Conservation (phyloP, 2,329 filamentous ascomycete species). For the Talaromyces sp. region DNA sequence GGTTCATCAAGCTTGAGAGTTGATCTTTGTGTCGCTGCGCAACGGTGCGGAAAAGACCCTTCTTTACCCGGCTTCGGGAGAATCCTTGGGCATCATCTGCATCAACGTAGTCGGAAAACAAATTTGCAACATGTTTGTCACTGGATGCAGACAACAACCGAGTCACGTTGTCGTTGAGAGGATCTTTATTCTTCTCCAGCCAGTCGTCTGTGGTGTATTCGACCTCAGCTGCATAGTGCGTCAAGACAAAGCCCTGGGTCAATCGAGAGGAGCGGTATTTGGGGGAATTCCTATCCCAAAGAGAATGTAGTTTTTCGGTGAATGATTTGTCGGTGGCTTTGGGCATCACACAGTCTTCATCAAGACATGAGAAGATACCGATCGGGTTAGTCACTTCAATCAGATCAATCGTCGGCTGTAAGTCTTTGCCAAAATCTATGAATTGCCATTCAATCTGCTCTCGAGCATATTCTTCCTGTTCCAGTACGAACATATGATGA, state of each 20-base stretch:
- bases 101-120: slow-evolving; percentile 87
- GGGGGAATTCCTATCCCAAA: slow-evolving; percentile 93
- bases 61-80: slow-evolving; percentile 80
- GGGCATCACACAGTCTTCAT: slow-evolving; percentile 98
- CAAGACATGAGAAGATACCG: slow-evolving; percentile 95
- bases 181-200: slow-evolving; percentile 99
- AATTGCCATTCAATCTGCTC: slow-evolving; percentile 99
- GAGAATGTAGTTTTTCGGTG: slow-evolving; percentile 91
- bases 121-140: slow-evolving; percentile 73
- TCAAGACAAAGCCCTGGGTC: slow-evolving; percentile 88
- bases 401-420: slow-evolving; percentile 95
- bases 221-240: slow-evolving; percentile 95
- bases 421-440: slow-evolving; percentile 94
- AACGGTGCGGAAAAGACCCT: slow-evolving; percentile 92
- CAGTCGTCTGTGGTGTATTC: slow-evolving; percentile 94
- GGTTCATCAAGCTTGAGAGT: slow-evolving; percentile 89
- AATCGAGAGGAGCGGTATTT: slow-evolving; percentile 90
- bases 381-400: slow-evolving; percentile 96
- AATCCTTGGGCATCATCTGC: slow-evolving; percentile 67
- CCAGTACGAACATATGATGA: slow-evolving; percentile 98
- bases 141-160: slow-evolving; percentile 76
- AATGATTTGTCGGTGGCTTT: slow-evolving; percentile 97
- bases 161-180: slow-evolving; percentile 94
- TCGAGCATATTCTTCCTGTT: slow-evolving; percentile 95
- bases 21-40: slow-evolving; percentile 98